These are phyloP conservation scores for Pythium sukuiense DNA, from an alignment of 352 stramenopile species.

Conservation along the genomic window DNA sequence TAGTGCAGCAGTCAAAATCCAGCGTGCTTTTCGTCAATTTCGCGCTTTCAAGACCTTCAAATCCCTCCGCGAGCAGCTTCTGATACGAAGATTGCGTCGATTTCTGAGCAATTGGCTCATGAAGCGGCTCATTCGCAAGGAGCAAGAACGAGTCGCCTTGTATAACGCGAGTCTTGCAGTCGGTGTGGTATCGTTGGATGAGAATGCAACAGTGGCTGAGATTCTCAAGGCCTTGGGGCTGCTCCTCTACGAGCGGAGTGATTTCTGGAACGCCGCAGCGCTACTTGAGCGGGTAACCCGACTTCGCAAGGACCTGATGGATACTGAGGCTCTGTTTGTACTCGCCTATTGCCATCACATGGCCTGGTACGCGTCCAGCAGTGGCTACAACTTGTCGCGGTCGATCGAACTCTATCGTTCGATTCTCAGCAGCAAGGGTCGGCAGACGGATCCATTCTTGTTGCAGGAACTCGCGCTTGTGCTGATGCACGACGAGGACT, in stretches of 20 bases:
- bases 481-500: conserved; percentile 59
- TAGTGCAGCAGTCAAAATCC: conserved; percentile 41
- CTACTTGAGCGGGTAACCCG: conserved; percentile 41
- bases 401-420: conserved; percentile 50
- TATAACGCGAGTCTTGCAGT: conserved; percentile 27
- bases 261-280: conserved; percentile 62
- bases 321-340: conserved; percentile 17
- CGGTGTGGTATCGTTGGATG: neutral
- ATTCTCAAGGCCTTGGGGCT: conserved; percentile 47
- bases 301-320: conserved; percentile 2
- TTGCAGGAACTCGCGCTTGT: conserved; percentile 65
- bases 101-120: conserved; percentile 51
- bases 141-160: conserved; percentile 34
- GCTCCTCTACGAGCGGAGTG: conserved; percentile 35
- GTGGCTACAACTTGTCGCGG: conserved; percentile 45
- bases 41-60: conserved; percentile 33
- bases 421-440: conserved; percentile 20
- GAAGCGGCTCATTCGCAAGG: conserved; percentile 40
- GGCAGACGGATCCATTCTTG: conserved; percentile 37
- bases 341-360: conserved; percentile 72
- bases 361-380: conserved; percentile 62
- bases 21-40: conserved; percentile 38
- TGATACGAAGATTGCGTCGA: conserved; percentile 34
- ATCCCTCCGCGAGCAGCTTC: conserved; percentile 35
- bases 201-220: conserved; percentile 28